Base-by-base conservation (phyloP, 768 basidiomycete genomes). In the Leccinellum albellum region DNA sequence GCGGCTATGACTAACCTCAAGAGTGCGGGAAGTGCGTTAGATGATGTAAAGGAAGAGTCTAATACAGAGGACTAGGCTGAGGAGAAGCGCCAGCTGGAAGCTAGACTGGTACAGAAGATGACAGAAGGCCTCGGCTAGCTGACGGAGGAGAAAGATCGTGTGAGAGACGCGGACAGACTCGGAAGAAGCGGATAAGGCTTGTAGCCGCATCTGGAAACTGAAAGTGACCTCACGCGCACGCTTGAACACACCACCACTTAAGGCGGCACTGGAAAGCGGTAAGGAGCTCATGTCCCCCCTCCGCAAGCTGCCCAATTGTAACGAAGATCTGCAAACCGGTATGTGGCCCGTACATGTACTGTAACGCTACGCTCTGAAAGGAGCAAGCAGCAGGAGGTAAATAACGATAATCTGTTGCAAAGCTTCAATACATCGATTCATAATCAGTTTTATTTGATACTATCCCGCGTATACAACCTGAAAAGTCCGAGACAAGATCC, bases 31-130 rank as follows among this genome's bases (percentile, higher is more conserved):
- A 77, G 76, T 1, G 72, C 76, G 1, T 64, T 89, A 58, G 84
- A 83, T 4, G 78, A 84, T 59, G 83, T 89, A 1, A 78, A 77
- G 40, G 89, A 90, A 64, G 85, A 88, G 55, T 76, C 78, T 12
- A 73, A 67, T 48, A 85, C 76, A 1, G 88, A 91, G 61, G 81
- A 76, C 12, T 89, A 86, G 87, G 73, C 82, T 29, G 88, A 88
- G 58, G 88, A 91, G 68, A 88, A 82, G 67, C 81, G 83, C 3
- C 75, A 74, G 20, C 73, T 84, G 44, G 80, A 78, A 60, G 76
- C 74, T 6, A n/a, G n/a, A n/a, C 76, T 83, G 53, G 68, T 83
- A 8, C 75, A 79, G 49, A 66, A 64, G 45, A 62, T 69, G 54
- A 61, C 61, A 28, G 64, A 61, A 28, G 73, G 74, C 54, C 69